Evolutionary conservation across 2,329 filamentous ascomycete genomes (phyloP), one percentile per base, ranked within the genome.

Genomic region (Leptographium radiaticola): DNA sequence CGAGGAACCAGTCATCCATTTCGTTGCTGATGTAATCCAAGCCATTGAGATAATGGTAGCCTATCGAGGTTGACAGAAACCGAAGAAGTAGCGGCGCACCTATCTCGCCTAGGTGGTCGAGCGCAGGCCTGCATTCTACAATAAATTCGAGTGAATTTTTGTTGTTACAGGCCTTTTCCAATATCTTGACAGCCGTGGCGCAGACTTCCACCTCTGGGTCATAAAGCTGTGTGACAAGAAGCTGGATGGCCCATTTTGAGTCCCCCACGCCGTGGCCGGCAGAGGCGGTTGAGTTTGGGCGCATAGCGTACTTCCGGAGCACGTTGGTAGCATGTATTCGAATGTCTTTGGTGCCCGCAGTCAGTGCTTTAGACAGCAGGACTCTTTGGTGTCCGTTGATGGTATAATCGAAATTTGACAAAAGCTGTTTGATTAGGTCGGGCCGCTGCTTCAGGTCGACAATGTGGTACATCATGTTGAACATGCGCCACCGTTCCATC

Each of bases 401-500:
- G 20, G 83, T 86, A 65, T 95, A 98, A 68, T 98, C 91, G 68
- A 98, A 90, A 63, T 90, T 93, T 49, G 86, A 84, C 10, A 98
- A 76, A 36, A 98, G 77, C 11, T 91, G 77, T 65, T 90, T 89
- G 65, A 97, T 89, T 56, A 98, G 74, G 66, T 98, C 93, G 47
- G 91, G 89, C 2, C 93, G 85, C 67, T 93, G 86, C 62, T 87
- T 89, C 46, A 95, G 75, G 64, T 97, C 91, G 55, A 96, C 80
- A 57, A 98, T 95, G 68, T 97, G 93, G 66, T 98, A 98, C 76
- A 97, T 94, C 89, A 98, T 98, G 68, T 97, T 97, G 70, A 96
- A 90, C 77, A 98, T 94, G 62, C 89, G 88, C 91, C 93, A 97
- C 62, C 89, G 77, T 66, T 97, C 91, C 64, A 98, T 80, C 71